Evolutionary conservation across 495 filamentous ascomycete genomes (phyloP).

Genomic region (Massariosphaeria phaeospora): DNA sequence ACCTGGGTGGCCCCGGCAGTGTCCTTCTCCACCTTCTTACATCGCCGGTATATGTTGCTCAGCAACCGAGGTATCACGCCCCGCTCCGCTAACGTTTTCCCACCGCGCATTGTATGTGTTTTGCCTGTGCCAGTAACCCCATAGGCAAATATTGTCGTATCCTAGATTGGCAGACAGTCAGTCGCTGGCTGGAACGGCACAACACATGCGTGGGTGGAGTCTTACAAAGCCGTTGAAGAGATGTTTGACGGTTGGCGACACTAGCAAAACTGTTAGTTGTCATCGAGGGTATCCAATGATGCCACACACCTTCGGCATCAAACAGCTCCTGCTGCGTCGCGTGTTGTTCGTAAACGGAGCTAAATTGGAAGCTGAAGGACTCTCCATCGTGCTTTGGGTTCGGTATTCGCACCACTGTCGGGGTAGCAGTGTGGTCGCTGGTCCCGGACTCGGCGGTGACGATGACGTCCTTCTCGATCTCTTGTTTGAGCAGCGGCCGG

Average conservation of each 20-base stretch:
- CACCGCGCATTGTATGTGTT: slow-evolving; percentile 97
- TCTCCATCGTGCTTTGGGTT: slow-evolving; percentile 90
- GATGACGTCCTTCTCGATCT: slow-evolving; percentile 79
- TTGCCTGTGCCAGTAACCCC: slow-evolving; percentile 95
- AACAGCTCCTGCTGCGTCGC: slow-evolving; percentile 83
- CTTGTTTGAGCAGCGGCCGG: slow-evolving; percentile 76
- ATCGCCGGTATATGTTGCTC: slow-evolving; percentile 77
- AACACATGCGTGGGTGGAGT: not conserved
- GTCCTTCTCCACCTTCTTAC: slow-evolving; percentile 84
- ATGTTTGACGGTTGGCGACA: slow-evolving; percentile 76
- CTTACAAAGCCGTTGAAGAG: slow-evolving; percentile 79
- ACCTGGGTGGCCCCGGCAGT: slow-evolving; percentile 67
- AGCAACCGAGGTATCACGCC: slow-evolving; percentile 88
- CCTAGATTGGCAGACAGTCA: slow-evolving; percentile 37
- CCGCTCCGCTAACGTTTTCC: slow-evolving; percentile 79
- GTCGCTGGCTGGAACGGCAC: not conserved
- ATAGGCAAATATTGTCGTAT: slow-evolving; percentile 93
- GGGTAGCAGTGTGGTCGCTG: slow-evolving; percentile 48
- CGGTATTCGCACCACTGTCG: slow-evolving; percentile 78
- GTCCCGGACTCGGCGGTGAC: slow-evolving; percentile 51
- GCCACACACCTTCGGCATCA: slow-evolving; percentile 68
- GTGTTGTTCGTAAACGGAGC: slow-evolving; percentile 76
- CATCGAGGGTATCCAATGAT: not conserved
- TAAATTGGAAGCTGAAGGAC: slow-evolving; percentile 92
- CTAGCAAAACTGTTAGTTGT: slow-evolving; percentile 39